Evolutionary conservation across 2,329 filamentous ascomycete species (phyloP).

Genomic region (Neocucurbitaria cava): DNA sequence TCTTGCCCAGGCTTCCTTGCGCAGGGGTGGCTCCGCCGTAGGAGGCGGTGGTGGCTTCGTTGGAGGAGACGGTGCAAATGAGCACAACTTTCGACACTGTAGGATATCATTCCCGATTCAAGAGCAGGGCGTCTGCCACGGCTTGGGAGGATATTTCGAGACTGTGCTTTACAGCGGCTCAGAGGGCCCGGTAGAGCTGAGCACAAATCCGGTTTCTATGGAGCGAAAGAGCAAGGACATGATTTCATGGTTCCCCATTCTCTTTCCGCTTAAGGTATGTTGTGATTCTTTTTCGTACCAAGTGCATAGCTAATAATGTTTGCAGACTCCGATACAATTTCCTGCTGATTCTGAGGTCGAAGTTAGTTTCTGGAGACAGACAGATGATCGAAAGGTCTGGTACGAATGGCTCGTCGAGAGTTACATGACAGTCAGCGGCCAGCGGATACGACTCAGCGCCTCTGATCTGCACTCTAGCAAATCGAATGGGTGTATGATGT

Average conservation of each 20-base stretch:
- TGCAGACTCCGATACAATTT: slow-evolving; percentile 82
- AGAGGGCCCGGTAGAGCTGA: slow-evolving; percentile 76
- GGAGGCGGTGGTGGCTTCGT: slow-evolving; percentile 76
- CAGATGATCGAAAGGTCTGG: slow-evolving; percentile 95
- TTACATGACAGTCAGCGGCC: slow-evolving; percentile 69
- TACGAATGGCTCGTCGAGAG: slow-evolving; percentile 98
- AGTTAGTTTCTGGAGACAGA: slow-evolving; percentile 94
- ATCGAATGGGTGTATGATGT: slow-evolving; percentile 50
- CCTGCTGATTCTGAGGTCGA: slow-evolving; percentile 85
- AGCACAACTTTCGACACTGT: slow-evolving; percentile 86
- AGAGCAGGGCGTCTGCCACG: slow-evolving; percentile 84
- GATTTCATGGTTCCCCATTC: slow-evolving; percentile 99
- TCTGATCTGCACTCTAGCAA: slow-evolving; percentile 50
- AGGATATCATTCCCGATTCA: slow-evolving; percentile 79
- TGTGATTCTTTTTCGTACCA: neutral
- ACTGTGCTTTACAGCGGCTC: slow-evolving; percentile 80
- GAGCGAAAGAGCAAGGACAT: slow-evolving; percentile 93
- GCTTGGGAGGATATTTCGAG: slow-evolving; percentile 94
- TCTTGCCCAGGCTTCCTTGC: slow-evolving; percentile 62
- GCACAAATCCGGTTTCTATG: slow-evolving; percentile 91
- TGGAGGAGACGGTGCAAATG: slow-evolving; percentile 81
- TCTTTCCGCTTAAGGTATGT: slow-evolving; percentile 90
- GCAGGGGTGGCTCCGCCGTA: slow-evolving; percentile 69
- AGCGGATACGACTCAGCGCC: slow-evolving; percentile 68
- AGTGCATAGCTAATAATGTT: slow-evolving; percentile 3